Conservation (phyloP, 345 rosid species). For the Heritiera littoralis region DNA sequence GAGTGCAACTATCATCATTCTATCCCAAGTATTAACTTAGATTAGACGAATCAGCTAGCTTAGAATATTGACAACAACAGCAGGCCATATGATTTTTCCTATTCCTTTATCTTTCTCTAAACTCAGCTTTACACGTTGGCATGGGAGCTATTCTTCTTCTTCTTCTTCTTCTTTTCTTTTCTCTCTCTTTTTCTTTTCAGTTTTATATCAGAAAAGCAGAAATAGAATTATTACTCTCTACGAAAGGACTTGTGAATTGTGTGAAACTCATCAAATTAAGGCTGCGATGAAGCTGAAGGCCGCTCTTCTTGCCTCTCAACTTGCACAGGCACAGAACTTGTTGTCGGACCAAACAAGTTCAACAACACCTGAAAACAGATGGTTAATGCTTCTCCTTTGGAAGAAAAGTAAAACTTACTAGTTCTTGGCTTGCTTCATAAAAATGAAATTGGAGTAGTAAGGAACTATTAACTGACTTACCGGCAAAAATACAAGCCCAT, state of each 20-base stretch:
- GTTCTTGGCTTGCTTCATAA: neutral
- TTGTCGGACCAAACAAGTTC: slow-evolving; percentile 92
- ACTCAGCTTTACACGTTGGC: slow-evolving; percentile 30
- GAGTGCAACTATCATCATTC: neutral
- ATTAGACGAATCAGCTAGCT: neutral
- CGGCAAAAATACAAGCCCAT: slow-evolving; percentile 89
- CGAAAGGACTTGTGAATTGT: neutral
- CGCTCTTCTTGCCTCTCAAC: slow-evolving; percentile 66
- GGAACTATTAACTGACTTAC: slow-evolving; percentile 42
- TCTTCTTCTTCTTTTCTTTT: neutral
- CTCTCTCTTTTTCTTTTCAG: slow-evolving; percentile 17
- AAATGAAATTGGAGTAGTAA: neutral
- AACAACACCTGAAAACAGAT: slow-evolving; percentile 65
- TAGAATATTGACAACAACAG: slow-evolving; percentile 3
- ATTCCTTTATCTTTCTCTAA: neutral
- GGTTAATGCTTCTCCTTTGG: neutral
- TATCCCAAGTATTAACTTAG: neutral
- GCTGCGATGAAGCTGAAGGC: slow-evolving; percentile 61
- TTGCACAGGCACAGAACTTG: slow-evolving; percentile 56
- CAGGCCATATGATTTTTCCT: neutral
- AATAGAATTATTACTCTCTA: slow-evolving; percentile 17
- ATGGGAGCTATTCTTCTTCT: neutral
- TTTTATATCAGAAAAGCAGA: slow-evolving; percentile 4
- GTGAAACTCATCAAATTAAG: slow-evolving; percentile 8
- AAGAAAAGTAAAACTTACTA: neutral